Percentiles rank a stretch among this genome's conserved stretches.
Conservation (phyloP, 2,329 filamentous ascomycete species). For the Ophiocordyceps camponoti-leonardi region DNA sequence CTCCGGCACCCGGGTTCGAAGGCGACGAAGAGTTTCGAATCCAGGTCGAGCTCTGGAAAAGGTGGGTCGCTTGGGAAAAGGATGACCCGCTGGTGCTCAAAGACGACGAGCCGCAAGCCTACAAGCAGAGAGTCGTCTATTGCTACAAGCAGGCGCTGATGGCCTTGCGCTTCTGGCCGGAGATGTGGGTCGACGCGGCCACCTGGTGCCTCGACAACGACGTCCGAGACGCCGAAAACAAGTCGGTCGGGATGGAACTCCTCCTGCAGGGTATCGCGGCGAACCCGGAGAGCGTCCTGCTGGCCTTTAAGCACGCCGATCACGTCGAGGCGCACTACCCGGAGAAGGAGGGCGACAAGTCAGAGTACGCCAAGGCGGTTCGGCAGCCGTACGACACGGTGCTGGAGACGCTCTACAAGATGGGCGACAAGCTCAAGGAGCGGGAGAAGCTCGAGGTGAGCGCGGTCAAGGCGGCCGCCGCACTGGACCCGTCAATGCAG, state of each 20-base stretch:
- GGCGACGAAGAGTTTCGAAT: slow-evolving; percentile 69
- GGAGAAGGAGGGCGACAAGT: slow-evolving; percentile 60
- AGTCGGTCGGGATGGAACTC: slow-evolving; percentile 52
- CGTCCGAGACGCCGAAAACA: slow-evolving; percentile 41
- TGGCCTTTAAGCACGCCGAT: slow-evolving; percentile 81
- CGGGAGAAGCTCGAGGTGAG: slow-evolving; percentile 41
- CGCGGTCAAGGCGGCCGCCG: slow-evolving; percentile 35
- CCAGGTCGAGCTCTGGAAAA: slow-evolving; percentile 81
- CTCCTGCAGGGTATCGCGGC: slow-evolving; percentile 68
- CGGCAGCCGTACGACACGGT: slow-evolving; percentile 71
- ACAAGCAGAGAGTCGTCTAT: slow-evolving; percentile 67
- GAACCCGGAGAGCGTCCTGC: slow-evolving; percentile 83
- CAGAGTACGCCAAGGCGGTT: slow-evolving; percentile 61
- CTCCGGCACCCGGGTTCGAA: slow-evolving; percentile 71
- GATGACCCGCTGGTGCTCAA: slow-evolving; percentile 77
- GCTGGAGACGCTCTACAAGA: slow-evolving; percentile 72
- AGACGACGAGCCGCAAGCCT: slow-evolving; percentile 59
- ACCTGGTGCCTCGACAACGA: slow-evolving; percentile 80
- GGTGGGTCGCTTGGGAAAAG: slow-evolving; percentile 92
- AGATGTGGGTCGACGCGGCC: slow-evolving; percentile 88
- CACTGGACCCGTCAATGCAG: slow-evolving; percentile 17
- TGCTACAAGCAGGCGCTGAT: slow-evolving; percentile 89
- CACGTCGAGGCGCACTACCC: slow-evolving; percentile 65
- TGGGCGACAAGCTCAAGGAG: slow-evolving; percentile 57
- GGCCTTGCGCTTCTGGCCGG: slow-evolving; percentile 85